These are phyloP conservation scores for Aspergillus luchuensis DNA, from an alignment of 2,329 filamentous ascomycete species.

Conservation along the genomic window DNA sequence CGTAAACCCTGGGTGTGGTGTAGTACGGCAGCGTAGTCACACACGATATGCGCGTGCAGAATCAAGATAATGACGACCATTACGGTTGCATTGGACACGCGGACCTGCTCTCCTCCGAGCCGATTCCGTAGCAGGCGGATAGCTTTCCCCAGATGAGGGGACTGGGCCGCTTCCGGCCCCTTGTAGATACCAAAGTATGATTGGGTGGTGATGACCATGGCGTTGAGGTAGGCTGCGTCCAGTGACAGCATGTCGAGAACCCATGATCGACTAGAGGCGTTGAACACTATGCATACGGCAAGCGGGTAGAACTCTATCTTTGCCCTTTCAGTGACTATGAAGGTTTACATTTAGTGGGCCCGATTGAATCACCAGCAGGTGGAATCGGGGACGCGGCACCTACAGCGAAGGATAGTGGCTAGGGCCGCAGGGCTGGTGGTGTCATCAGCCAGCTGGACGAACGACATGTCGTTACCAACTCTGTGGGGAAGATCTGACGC, in stretches of 20 bases:
- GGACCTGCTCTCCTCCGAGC: not conserved
- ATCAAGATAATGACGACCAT: not conserved
- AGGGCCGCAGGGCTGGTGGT: not conserved
- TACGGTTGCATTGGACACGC: not conserved
- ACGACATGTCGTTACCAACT: not conserved
- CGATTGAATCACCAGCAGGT: not conserved
- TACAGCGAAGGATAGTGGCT: not conserved
- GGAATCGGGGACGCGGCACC: not conserved
- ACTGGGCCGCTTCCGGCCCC: not conserved
- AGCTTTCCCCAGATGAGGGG: not conserved
- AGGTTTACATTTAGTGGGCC: not conserved
- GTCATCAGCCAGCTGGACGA: not conserved
- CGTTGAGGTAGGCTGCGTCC: slow-evolving; percentile 43
- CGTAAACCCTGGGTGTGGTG: slow-evolving; percentile 36
- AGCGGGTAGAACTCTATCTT: not conserved
- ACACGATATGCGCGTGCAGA: not conserved
- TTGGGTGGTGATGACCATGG: slow-evolving; percentile 38
- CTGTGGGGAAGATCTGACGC: not conserved
- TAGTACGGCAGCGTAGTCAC: not conserved
- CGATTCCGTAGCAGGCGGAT: slow-evolving; percentile 1
- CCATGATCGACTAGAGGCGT: slow-evolving; percentile 23
- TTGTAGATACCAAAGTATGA: slow-evolving; percentile 33
- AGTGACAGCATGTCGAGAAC: slow-evolving; percentile 31
- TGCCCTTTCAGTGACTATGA: slow-evolving; percentile 4
- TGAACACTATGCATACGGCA: not conserved